Evolutionary conservation across 2,329 filamentous ascomycete species (phyloP).

Genomic region (Bisporella sp.): DNA sequence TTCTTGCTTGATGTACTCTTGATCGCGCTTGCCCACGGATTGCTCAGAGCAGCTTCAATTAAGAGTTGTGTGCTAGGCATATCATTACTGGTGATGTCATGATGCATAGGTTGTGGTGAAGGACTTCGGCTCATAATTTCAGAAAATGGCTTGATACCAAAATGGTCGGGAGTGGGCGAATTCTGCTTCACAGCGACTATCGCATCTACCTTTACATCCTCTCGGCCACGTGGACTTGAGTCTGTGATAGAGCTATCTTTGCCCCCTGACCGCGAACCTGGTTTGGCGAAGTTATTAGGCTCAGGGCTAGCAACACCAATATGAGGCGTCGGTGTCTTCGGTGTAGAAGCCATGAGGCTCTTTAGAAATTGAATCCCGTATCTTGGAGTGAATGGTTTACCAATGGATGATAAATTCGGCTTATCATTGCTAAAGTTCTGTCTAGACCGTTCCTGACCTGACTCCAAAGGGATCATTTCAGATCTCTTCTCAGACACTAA

Average conservation of each 20-base stretch:
- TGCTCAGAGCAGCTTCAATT: conserved; percentile 16
- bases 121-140: conserved; percentile 16
- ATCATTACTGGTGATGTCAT: not conserved
- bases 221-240: no score
- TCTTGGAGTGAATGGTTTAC: not conserved
- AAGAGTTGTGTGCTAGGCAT: conserved; percentile 17
- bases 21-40: conserved; percentile 20
- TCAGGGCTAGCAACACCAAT: no score
- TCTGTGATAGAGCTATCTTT: no score
- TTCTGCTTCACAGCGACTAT: no score
- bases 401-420: no score
- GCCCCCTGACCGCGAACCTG: no score
- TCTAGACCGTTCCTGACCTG: no score
- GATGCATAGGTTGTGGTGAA: conserved; percentile 1
- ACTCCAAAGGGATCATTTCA: no score
- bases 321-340: not conserved
- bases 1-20: conserved; percentile 9
- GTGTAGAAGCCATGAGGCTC: not conserved
- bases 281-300: no score
- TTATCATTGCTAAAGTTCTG: no score
- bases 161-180: conserved; percentile 4
- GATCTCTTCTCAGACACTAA: no score
- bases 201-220: no score
- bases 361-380: not conserved
- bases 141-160: conserved; percentile 15